These are phyloP conservation scores for Fusarium hostae DNA, from an alignment of 2,329 filamentous ascomycete species.

Conservation along the genomic window DNA sequence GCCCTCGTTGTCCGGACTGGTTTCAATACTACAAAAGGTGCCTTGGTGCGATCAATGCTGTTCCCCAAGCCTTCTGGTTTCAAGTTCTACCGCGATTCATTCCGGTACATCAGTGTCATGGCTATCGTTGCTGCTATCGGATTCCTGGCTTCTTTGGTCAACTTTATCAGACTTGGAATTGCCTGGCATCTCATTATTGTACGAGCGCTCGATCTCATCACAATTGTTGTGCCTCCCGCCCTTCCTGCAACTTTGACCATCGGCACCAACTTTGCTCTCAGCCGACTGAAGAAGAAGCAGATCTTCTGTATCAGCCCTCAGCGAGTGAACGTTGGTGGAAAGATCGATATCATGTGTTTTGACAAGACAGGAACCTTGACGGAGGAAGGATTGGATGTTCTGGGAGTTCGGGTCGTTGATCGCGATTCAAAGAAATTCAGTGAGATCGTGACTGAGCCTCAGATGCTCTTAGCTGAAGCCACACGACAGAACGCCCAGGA, in stretches of 20 bases:
- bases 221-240: constrained; percentile 95
- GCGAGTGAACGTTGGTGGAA: constrained; percentile 94
- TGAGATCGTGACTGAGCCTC: constrained; percentile 76
- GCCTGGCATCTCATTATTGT: constrained; percentile 92
- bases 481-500: constrained; percentile 44
- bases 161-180: constrained; percentile 86
- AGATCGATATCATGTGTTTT: constrained; percentile 95
- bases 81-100: constrained; percentile 98
- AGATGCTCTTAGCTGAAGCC: constrained; percentile 64
- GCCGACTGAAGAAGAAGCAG: constrained; percentile 83
- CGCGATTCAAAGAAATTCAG: constrained; percentile 72
- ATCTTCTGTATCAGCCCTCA: constrained; percentile 99
- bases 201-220: constrained; percentile 92
- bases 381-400: constrained; percentile 93
- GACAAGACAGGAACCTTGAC: constrained; percentile 99
- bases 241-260: constrained; percentile 95
- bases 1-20: constrained; percentile 94
- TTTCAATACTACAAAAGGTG: constrained; percentile 97
- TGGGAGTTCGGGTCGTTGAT: constrained; percentile 85
- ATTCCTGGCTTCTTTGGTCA: constrained; percentile 90
- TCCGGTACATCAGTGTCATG: constrained; percentile 98
- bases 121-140: constrained; percentile 84
- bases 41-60: constrained; percentile 95
- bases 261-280: constrained; percentile 93
- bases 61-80: constrained; percentile 98